Evolutionary conservation across 805 yeast genomes (phyloP).

Genomic region (Yarrowia sp.): DNA sequence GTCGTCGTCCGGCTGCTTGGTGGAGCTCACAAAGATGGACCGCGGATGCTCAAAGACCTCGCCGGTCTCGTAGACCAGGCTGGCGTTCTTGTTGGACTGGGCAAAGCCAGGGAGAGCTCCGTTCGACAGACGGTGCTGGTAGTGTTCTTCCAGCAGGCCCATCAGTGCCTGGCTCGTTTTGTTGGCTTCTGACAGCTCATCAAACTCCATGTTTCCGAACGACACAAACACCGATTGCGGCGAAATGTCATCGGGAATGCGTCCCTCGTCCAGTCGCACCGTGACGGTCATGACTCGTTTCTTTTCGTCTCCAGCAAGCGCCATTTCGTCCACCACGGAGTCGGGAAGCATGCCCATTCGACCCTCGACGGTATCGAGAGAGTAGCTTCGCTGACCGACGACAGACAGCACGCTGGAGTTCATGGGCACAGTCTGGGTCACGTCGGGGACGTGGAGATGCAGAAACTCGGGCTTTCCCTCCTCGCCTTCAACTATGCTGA

Average conservation of each 20-base stretch:
- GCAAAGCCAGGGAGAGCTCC: conserved; percentile 23
- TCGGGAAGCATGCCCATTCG: neutral
- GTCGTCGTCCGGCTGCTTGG: neutral
- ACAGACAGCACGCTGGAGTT: neutral
- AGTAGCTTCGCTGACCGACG: conserved; percentile 13
- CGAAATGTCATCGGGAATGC: neutral
- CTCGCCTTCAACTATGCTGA: neutral
- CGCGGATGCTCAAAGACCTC: neutral
- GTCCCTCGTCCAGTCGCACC: neutral
- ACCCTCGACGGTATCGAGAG: conserved; percentile 6
- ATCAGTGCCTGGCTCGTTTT: neutral
- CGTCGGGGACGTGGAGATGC: conserved; percentile 9
- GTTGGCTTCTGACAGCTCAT: neutral
- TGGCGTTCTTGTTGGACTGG: neutral
- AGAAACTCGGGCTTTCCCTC: neutral
- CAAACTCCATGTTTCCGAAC: neutral
- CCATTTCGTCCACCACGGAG: neutral
- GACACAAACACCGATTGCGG: neutral
- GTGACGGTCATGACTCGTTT: conserved; percentile 12
- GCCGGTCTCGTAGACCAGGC: neutral
- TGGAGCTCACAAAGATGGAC: neutral
- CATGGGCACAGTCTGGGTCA: neutral
- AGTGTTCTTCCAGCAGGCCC: neutral
- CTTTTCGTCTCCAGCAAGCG: neutral
- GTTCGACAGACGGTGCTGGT: neutral